Base-by-base conservation (phyloP, 148 eudicot genomes). In the Silene uniflora region DNA sequence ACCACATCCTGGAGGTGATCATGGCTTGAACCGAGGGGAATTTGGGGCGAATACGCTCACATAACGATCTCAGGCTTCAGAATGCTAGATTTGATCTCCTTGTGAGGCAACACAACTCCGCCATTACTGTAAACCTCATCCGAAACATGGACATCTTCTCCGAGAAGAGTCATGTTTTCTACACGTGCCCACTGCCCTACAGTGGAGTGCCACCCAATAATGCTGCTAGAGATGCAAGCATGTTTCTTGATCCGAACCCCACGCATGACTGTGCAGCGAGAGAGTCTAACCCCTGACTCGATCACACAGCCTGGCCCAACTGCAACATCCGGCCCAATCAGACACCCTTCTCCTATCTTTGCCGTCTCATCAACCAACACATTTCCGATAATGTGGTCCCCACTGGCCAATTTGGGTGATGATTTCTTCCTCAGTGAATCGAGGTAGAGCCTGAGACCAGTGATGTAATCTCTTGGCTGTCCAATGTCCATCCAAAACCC, bases 401-500 rank as follows among this genome's bases (percentile, higher is more conserved):
- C 98, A 24, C 71, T 46, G 9, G 92, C 89, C 78, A 95, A 75
- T 73, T 86, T 86, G 10, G 89, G 73, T 6, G 96, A 76, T 0
- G 87, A 80, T 7, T 79, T 88, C 82, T 92, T 90, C 77, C 87
- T 87, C 81, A 90, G 83, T 59, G 98, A 95, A 65, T 87, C 89
- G 0, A 95, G 83, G 87, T 95, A 92, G 72, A 92, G 91, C 67
- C 93, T 87, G 29, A 94, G 85, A 77, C 98, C 98, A 0, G 96
- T 85, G 70, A 92, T 95, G 84, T 92, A 92, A 69, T 95, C 98
- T 76, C 84, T 87, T 35, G 98, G 98, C 70, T 92, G 96, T 13
- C 98, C 98, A 69, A 95, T 88, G 85, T 95, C 98, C 98, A 95
- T 95, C 98, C 96, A 92, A 70, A 95, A 95, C 19, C 98, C 97